These are phyloP conservation scores for Butyriboletus loyo DNA, from an alignment of 768 basidiomycete species.

Conservation along the genomic window DNA sequence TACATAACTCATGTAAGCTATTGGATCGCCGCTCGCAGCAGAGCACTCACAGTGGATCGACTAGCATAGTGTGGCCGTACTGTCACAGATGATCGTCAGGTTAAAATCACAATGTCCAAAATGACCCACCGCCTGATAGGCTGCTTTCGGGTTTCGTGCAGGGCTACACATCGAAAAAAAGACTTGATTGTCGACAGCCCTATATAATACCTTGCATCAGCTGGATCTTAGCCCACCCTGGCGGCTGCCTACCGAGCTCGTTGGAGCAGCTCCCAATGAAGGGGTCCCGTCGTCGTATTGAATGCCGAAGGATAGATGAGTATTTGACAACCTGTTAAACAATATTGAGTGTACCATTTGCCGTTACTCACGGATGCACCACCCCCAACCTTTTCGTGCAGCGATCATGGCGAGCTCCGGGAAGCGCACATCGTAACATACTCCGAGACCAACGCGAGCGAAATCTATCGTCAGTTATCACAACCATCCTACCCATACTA, in stretches of 20 bases:
- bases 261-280: conserved; percentile 94
- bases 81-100: conserved; percentile 26
- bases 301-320: conserved; percentile 94
- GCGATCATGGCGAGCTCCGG: conserved; percentile 91
- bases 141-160: conserved; percentile 75
- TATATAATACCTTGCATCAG: conserved; percentile 30
- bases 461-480: conserved; percentile 55
- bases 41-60: conserved; percentile 77
- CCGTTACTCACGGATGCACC: background rate
- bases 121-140: conserved; percentile 79
- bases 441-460: conserved; percentile 93
- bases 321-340: conserved; percentile 68
- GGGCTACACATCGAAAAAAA: conserved; percentile 96
- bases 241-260: conserved; percentile 58
- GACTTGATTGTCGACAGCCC: conserved; percentile 96
- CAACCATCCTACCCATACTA: background rate
- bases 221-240: background rate
- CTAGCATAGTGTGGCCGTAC: conserved; percentile 90
- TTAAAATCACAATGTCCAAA: background rate
- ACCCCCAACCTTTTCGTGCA: conserved; percentile 69
- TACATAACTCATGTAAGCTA: conserved; percentile 34
- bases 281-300: conserved; percentile 91
- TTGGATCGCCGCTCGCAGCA: background rate
- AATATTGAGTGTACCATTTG: background rate
- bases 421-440: conserved; percentile 95